These are phyloP conservation scores for Alternaria sp. DNA, from an alignment of 2,329 filamentous ascomycete genomes.

Conservation along the genomic window DNA sequence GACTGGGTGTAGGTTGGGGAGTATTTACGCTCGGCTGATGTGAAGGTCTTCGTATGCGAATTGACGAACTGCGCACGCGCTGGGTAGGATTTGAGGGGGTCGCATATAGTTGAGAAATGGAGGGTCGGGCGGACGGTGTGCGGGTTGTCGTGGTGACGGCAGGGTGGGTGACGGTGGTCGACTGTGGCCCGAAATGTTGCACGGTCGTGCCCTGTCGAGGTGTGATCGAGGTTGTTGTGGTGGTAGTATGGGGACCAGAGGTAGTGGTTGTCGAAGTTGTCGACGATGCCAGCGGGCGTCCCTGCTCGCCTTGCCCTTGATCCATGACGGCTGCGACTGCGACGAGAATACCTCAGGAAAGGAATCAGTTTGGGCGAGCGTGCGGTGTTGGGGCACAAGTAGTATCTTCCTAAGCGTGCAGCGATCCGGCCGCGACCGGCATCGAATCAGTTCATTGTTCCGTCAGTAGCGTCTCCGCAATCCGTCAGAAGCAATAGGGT, in stretches of 20 bases:
- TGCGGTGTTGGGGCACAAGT: slow-evolving; percentile 20
- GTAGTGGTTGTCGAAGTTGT: slow-evolving; percentile 36
- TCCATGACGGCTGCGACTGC: slow-evolving; percentile 25
- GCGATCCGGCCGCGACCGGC: slow-evolving; percentile 29
- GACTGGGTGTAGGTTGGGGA: slow-evolving; percentile 9
- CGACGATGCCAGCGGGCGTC: slow-evolving; percentile 24
- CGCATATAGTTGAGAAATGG: slow-evolving; percentile 20
- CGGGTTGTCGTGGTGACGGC: slow-evolving; percentile 43
- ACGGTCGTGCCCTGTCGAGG: slow-evolving; percentile 32
- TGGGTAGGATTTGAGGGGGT: slow-evolving; percentile 18
- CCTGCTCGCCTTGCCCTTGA: slow-evolving; percentile 17
- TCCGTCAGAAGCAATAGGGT: slow-evolving; percentile 12
- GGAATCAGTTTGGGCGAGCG: slow-evolving; percentile 2
- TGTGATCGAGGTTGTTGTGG: slow-evolving; percentile 38
- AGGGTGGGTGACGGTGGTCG: slow-evolving; percentile 39
- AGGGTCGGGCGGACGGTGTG: slow-evolving; percentile 22
- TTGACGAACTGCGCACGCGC: slow-evolving; percentile 37
- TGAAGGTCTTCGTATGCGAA: slow-evolving; percentile 40
- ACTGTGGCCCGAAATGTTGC: slow-evolving; percentile 34
- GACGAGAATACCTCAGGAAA: slow-evolving; percentile 1
- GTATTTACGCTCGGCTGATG: slow-evolving; percentile 11
- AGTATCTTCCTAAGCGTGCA: slow-evolving; percentile 25
- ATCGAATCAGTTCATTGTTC: slow-evolving; percentile 26
- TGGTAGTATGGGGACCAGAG: slow-evolving; percentile 40
- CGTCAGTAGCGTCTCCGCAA: slow-evolving; percentile 25